Conservation (phyloP, 2,329 filamentous ascomycete genomes). For the Coniella lustricola region DNA sequence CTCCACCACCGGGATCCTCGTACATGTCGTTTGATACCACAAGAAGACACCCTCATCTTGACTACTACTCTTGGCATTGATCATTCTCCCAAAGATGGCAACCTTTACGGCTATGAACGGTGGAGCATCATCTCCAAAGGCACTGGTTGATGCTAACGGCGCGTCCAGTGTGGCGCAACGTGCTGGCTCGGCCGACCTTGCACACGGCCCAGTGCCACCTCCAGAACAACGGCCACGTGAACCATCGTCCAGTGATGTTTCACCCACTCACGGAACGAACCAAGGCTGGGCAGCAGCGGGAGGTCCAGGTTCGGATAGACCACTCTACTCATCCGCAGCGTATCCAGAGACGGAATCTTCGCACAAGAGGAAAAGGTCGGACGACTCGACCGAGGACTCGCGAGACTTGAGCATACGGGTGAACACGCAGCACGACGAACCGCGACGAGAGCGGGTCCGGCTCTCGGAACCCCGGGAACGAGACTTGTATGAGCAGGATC, state of each 20-base stretch:
- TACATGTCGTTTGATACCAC: too few species aligned
- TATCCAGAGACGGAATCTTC: conserved; percentile 41
- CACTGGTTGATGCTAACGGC: conserved; percentile 30
- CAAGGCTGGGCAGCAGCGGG: conserved; percentile 33
- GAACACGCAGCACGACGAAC: conserved; percentile 29
- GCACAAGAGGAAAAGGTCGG: conserved; percentile 65
- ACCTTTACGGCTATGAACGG: conserved; percentile 47
- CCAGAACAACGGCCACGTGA: conserved; percentile 17
- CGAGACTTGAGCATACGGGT: conserved; percentile 28
- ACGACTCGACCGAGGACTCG: conserved; percentile 44
- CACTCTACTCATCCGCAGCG: conserved; percentile 31
- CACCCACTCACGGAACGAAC: conserved; percentile 26
- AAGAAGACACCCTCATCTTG: too few species aligned
- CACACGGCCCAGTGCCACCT: conserved; percentile 18
- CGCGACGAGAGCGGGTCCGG: conserved; percentile 14
- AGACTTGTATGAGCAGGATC: conserved; percentile 16
- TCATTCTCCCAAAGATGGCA: too few species aligned
- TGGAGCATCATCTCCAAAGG: conserved; percentile 37
- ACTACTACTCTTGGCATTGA: too few species aligned
- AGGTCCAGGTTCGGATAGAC: conserved; percentile 32
- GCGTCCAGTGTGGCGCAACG: conserved; percentile 24
- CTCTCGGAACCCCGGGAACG: conserved; percentile 19
- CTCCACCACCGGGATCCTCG: too few species aligned
- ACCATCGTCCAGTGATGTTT: conserved; percentile 22
- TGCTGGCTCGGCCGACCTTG: conserved; percentile 28